phyloP scores from a whole-genome alignment of 73 alveolate genomes.

The Paramecium tetraurelia region DNA sequence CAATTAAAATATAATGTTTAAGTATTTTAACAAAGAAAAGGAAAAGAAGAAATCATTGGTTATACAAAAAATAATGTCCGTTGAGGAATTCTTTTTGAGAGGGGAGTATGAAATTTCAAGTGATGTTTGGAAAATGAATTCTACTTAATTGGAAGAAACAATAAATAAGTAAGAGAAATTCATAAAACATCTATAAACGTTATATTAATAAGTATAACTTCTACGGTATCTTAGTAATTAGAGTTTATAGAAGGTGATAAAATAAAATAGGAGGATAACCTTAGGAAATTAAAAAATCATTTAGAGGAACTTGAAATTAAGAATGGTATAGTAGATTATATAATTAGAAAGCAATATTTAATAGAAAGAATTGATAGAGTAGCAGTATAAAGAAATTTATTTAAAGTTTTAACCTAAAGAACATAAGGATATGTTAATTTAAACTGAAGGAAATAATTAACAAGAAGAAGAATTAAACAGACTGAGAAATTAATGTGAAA shows the following conservation, averaged over 20 bases:
- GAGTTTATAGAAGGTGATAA: background rate
- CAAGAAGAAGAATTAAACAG: background rate
- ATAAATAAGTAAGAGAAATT: background rate
- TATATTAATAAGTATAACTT: background rate
- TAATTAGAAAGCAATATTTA: background rate
- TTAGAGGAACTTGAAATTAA: background rate
- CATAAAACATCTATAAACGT: background rate
- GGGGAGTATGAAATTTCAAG: background rate
- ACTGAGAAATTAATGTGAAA: background rate
- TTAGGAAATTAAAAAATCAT: background rate
- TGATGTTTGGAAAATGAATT: background rate
- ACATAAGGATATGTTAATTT: background rate
- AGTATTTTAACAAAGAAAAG: background rate
- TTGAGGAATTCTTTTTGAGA: background rate
- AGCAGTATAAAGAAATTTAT: background rate
- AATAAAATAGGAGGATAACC: background rate
- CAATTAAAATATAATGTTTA: background rate
- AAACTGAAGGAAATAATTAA: background rate
- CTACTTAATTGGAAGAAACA: background rate
- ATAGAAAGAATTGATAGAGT: conserved; percentile 6
- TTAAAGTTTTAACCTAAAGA: background rate
- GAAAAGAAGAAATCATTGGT: background rate
- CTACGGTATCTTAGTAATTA: background rate
- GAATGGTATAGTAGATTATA: background rate
- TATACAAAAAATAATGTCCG: background rate